Base-by-base conservation (phyloP, 768 basidiomycete genomes). In the Boletellus ananas region DNA sequence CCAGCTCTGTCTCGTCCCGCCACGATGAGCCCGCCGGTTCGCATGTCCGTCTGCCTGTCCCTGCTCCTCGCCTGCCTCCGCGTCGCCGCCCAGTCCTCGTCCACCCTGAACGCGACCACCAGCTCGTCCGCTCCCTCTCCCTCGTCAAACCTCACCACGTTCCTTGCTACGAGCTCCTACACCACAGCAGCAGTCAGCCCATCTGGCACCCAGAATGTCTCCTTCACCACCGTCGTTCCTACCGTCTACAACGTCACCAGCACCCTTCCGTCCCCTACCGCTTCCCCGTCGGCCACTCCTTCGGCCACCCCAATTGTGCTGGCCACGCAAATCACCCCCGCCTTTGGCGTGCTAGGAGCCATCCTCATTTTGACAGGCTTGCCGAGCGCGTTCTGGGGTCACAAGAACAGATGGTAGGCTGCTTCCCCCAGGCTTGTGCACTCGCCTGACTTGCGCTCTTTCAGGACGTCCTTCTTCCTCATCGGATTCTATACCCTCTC, bases 391-490 rank as follows among this genome's bases (percentile, higher is more conserved):
- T 91, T 92, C 58, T 85, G 90, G 72, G 94, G 94, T 18, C 92
- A 94, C 72, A 95, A 95, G 77, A 94, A 96, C 67, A 75, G 93
- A 78, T 95, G 94, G 93, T 88, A 62, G 36, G 79, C 72, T 36
- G 10, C 40, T 45, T 49, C 37, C 45, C 44, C 18, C 18, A 17
- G 18, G 21, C 42, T 18, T 10, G 13, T 42, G 11, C 18, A 16
- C 34, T 49, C 56, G 39, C 4, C 50, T 53, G 14, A 56, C 42
- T 51, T 41, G 40, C 40, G 42, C 43, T 48, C 61, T 56, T 56
- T 39, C 64, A 92, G 91, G 90, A 89, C 90, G 17, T 94, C 93
- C 12, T 87, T 94, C 74, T 95, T 96, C 70, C 76, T 97, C 60
- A 86, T 90, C 54, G 90, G 92, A 36, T 92, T 92, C 70, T 97